These are phyloP conservation scores for Yamadazyma membranifaciens DNA, from an alignment of 1,139 yeast genomes.

Conservation along the genomic window DNA sequence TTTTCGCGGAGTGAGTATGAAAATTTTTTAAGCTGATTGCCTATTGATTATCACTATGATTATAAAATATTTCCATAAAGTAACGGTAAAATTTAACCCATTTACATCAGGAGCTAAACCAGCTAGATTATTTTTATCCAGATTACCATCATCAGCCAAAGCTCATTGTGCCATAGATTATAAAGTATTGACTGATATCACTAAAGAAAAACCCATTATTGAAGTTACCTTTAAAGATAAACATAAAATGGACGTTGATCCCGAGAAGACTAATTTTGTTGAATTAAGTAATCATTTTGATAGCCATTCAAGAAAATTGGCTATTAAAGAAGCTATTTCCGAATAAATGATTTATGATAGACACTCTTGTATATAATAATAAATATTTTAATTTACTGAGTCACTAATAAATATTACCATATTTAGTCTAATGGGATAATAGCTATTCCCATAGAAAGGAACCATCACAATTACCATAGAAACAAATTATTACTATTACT, in stretches of 20 bases:
- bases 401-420: not conserved
- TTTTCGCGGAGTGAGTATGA: conserved; percentile 1
- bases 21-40: not conserved
- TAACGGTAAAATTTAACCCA: conserved; percentile 79
- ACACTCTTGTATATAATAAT: conserved; percentile 10
- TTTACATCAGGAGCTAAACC: conserved; percentile 71
- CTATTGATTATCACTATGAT: conserved; percentile 47
- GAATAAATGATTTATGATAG: conserved; percentile 12
- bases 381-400: not conserved
- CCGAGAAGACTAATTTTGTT: conserved; percentile 47
- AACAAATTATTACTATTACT: no score
- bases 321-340: conserved; percentile 60
- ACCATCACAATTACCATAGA: no score
- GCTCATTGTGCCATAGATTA: conserved; percentile 49
- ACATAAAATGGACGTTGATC: conserved; percentile 65
- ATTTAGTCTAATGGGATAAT: not conserved
- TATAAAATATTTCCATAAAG: conserved; percentile 79
- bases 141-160: conserved; percentile 71
- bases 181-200: conserved; percentile 47
- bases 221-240: conserved; percentile 85
- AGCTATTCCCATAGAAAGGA: no score
- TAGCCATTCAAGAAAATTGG: conserved; percentile 68
- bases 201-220: conserved; percentile 55
- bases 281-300: conserved; percentile 61
- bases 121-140: conserved; percentile 76